Conservation (phyloP, 2,329 filamentous ascomycete genomes). For the Ophioceras dolichostomum region DNA sequence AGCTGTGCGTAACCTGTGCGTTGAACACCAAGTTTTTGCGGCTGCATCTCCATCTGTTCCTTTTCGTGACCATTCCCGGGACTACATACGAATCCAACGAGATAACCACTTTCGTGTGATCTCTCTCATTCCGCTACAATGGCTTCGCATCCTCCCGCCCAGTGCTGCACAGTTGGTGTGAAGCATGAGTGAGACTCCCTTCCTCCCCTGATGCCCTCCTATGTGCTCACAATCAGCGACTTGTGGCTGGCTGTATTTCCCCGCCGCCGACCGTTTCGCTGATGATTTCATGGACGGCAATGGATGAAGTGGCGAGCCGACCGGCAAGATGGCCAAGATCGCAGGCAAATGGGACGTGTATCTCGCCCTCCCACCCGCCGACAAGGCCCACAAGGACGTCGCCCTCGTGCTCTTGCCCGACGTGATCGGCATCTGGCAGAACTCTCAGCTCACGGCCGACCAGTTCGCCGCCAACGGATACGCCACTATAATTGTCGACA, state of each 20-base stretch:
- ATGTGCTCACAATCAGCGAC: neutral
- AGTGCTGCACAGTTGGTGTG: conserved; percentile 39
- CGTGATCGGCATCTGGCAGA: conserved; percentile 41
- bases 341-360: conserved; percentile 34
- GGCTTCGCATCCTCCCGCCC: conserved; percentile 38
- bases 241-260: neutral
- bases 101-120: too few species aligned
- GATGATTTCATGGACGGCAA: too few species aligned
- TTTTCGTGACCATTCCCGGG: too few species aligned
- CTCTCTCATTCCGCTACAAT: too few species aligned
- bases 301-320: conserved; percentile 36
- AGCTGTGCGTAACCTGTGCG: too few species aligned
- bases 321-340: conserved; percentile 32
- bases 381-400: conserved; percentile 24
- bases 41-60: too few species aligned
- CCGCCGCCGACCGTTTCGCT: too few species aligned
- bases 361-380: conserved; percentile 31
- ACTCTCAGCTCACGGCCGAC: conserved; percentile 57
- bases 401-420: conserved; percentile 36
- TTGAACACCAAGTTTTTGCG: too few species aligned
- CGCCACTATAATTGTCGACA: conserved; percentile 54
- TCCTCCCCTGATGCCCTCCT: conserved; percentile 2
- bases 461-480: conserved; percentile 65
- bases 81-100: too few species aligned
- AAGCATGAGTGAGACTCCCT: conserved; percentile 35